A percentile compares a stretch with the other conserved stretches of the same genome.
phyloP scores from a whole-genome alignment of 306 rosid genomes.

The Abrus precatorius region DNA sequence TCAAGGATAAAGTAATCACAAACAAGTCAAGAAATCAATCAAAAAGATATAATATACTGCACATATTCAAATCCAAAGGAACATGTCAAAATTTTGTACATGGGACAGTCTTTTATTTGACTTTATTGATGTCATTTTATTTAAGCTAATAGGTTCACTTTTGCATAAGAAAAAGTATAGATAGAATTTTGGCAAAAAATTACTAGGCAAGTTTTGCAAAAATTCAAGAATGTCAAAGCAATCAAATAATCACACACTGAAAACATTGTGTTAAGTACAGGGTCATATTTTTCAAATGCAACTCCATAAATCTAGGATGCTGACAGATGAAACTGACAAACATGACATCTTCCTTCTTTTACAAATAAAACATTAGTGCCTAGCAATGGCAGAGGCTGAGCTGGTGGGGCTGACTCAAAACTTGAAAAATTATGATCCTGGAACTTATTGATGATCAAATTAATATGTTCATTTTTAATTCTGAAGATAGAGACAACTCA shows the following conservation, averaged over 20 bases:
- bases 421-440: constrained; percentile 8
- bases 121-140: not conserved
- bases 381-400: not conserved
- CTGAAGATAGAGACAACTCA: constrained; percentile 29
- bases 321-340: not conserved
- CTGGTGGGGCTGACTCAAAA: not conserved
- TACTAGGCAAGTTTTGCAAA: constrained; percentile 17
- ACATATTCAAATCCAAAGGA: constrained; percentile 18
- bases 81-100: constrained; percentile 18
- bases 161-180: constrained; percentile 7
- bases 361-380: constrained; percentile 8
- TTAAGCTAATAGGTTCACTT: not conserved
- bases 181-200: not conserved
- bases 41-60: not conserved
- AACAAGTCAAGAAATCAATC: constrained; percentile 16
- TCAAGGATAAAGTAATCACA: constrained; percentile 31
- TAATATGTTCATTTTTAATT: constrained; percentile 7
- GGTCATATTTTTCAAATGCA: constrained; percentile 29
- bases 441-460: constrained; percentile 19
- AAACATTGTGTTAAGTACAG: constrained; percentile 4
- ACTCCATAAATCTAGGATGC: constrained; percentile 20
- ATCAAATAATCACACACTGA: constrained; percentile 21
- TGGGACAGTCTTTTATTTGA: constrained; percentile 12
- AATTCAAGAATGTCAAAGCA: constrained; percentile 29
- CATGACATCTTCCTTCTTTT: constrained; percentile 14